Percentiles rank a stretch among this genome's conserved stretches.
phyloP scores from a whole-genome alignment of 495 filamentous ascomycete genomes.

The Rostrohypoxylon terebratum region DNA sequence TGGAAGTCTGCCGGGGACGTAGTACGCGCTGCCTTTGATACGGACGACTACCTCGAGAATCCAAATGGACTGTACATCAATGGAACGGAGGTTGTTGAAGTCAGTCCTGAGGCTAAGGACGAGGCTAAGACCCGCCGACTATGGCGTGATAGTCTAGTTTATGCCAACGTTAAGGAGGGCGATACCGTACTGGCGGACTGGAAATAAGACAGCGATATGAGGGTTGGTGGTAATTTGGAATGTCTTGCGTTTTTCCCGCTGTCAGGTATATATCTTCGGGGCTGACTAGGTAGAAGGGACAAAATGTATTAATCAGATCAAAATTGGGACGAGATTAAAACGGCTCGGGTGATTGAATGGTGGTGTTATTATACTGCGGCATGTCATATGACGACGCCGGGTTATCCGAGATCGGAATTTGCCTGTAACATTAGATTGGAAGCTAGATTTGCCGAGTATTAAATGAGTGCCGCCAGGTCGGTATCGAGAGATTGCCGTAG shows the following conservation, averaged over 20 bases:
- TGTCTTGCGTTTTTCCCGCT: neutral
- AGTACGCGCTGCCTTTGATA: slow-evolving; percentile 52
- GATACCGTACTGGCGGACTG: slow-evolving; percentile 54
- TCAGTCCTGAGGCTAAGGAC: slow-evolving; percentile 51
- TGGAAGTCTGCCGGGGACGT: slow-evolving; percentile 59
- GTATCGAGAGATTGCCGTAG: slow-evolving; percentile 36
- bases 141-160: slow-evolving; percentile 52
- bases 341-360: slow-evolving; percentile 2
- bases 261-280: neutral
- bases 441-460: slow-evolving; percentile 31
- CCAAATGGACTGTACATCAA: slow-evolving; percentile 53
- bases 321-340: slow-evolving; percentile 13
- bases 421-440: slow-evolving; percentile 7
- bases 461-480: slow-evolving; percentile 45
- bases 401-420: slow-evolving; percentile 28
- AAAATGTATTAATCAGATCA: neutral
- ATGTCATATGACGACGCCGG: neutral
- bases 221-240: slow-evolving; percentile 15
- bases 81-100: slow-evolving; percentile 37
- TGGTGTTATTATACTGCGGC: slow-evolving; percentile 6
- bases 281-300: neutral
- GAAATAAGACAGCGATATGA: slow-evolving; percentile 49
- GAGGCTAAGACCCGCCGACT: slow-evolving; percentile 51
- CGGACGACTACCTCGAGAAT: slow-evolving; percentile 37
- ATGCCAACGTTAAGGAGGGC: slow-evolving; percentile 50